Base-by-base conservation (phyloP, 2,329 filamentous ascomycete genomes). In the Fusarium sp. region DNA sequence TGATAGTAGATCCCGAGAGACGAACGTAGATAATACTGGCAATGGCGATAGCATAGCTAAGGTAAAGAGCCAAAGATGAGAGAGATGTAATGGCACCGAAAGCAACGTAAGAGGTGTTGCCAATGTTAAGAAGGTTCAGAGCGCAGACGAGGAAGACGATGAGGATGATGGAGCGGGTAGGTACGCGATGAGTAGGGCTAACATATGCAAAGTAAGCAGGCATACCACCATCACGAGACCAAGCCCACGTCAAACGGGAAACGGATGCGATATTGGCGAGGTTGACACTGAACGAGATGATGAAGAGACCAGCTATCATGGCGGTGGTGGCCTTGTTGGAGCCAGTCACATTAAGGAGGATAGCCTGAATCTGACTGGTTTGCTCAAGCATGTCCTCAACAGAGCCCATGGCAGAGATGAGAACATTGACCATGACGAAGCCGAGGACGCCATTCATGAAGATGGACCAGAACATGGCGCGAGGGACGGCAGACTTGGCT, bases 381-480 rank as follows among this genome's bases (percentile, higher is more conserved):
- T 77, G 66, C 24, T 42, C 38, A 8, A 78, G 56, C 58, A 77
- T 77, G 36, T 78, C 76, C 6, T 78, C 76, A 2, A 78, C 65
- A 2, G 76, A 74, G 9, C 76, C 75, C 76, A 78, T 78, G 5
- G 74, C 67, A 3, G 76, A 76, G n/a, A 78, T 76, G 6, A 78
- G 66, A 11, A 78, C 72, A 24, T 78, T 78, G 14, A 78, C 76
- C 75, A 78, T 78, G 50, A 78, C n/a, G 53, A 78, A 78, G 11
- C 75, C 76, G 14, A 78, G 74, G 4, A 72, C 59, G 12, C 76
- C 76, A 14, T 78, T 78, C 75, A 78, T 78, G 42, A 78, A 77
- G 54, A 78, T 78, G n/a, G 75, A 78, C 76, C 76, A 78, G 58
- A 78, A 78, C 76, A 78, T 78, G 24, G 76, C 76, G 8, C 76